Evolutionary conservation across 169 alveolate species (phyloP).

Genomic region (Nephromyces sp.): DNA sequence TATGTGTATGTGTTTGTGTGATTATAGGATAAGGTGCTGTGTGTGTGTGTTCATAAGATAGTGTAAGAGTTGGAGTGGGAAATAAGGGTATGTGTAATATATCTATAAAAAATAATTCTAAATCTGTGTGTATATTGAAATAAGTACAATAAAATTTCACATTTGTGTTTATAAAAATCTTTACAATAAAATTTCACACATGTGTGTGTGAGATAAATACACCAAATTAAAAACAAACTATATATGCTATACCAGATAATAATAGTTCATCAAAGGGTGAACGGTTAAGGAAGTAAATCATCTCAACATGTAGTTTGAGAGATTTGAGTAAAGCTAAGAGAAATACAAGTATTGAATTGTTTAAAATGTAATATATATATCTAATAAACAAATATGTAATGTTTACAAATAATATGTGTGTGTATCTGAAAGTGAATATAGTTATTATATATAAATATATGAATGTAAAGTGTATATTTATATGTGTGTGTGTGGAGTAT

Average conservation of each 20-base stretch:
- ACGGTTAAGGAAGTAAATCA: neutral
- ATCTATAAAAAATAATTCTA: neutral
- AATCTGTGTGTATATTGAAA: neutral
- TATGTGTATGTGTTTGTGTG: too few relatives aligned
- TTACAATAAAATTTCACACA: neutral
- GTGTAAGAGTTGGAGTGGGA: too few relatives aligned
- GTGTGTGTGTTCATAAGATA: too few relatives aligned
- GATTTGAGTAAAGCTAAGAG: neutral
- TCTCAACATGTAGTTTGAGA: neutral
- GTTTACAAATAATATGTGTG: neutral
- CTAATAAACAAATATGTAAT: neutral
- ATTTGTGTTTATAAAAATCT: neutral
- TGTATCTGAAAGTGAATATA: neutral
- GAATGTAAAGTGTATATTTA: neutral
- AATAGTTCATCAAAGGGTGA: neutral
- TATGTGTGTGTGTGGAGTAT: too few relatives aligned
- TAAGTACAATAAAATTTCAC: neutral
- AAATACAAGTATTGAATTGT: neutral
- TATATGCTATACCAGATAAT: neutral
- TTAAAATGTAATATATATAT: neutral
- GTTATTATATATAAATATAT: neutral
- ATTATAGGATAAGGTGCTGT: too few relatives aligned
- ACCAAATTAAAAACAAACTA: neutral
- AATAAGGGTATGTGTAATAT: too few relatives aligned
- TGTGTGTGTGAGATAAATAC: neutral